Conservation (phyloP, 2,329 filamentous ascomycete species). For the Karstenula rhodostoma region DNA sequence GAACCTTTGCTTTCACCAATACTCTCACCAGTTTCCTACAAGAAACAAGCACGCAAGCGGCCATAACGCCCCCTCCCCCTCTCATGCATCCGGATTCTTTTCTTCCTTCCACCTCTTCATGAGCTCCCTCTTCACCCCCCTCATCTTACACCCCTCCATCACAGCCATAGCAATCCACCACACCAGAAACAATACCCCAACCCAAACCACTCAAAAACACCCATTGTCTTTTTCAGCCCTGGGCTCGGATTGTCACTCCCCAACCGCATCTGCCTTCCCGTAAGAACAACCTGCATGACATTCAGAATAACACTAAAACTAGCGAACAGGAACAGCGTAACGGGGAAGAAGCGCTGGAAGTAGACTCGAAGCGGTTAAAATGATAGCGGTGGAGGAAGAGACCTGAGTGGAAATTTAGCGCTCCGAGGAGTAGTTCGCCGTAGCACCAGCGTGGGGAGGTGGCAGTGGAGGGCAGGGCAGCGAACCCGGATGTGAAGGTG, state of each 20-base stretch:
- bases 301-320: constrained; percentile 29
- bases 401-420: constrained; percentile 30
- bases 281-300: constrained; percentile 34
- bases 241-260: constrained; percentile 22
- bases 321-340: constrained; percentile 30
- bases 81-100: too few relatives aligned
- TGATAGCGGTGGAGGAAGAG: constrained; percentile 28
- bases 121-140: constrained; percentile 9
- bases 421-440: constrained; percentile 27
- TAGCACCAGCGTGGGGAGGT: constrained; percentile 26
- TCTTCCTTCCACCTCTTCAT: constrained; percentile 20
- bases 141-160: constrained; percentile 25
- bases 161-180: constrained; percentile 29
- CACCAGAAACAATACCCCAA: constrained; percentile 26
- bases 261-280: constrained; percentile 19
- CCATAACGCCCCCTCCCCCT: too few relatives aligned
- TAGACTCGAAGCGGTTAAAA: constrained; percentile 31
- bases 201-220: constrained; percentile 26
- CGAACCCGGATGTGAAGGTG: constrained; percentile 26
- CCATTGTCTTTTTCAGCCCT: constrained; percentile 24
- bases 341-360: constrained; percentile 30
- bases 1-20: too few relatives aligned
- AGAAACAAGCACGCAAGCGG: too few relatives aligned
- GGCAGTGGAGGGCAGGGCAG: constrained; percentile 18
- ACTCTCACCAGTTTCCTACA: too few relatives aligned